Conservation (phyloP, 2,329 filamentous ascomycete species). For the Pseudogymnoascus sp. region DNA sequence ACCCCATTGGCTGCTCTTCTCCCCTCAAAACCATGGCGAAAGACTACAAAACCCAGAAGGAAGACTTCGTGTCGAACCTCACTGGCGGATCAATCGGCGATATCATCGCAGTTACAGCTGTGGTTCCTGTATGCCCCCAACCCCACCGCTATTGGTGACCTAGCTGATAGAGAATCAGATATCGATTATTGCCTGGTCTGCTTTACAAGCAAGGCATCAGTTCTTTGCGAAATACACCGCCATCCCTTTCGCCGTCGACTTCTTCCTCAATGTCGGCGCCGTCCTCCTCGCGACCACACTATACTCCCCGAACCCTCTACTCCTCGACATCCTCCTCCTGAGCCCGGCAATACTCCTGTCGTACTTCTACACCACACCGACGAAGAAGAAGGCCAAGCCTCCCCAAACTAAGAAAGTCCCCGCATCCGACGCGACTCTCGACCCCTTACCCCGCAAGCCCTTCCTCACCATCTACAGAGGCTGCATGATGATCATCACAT, state of each 20-base stretch:
- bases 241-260: slow-evolving; percentile 67
- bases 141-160: not conserved
- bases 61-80: slow-evolving; percentile 89
- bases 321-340: slow-evolving; percentile 68
- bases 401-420: slow-evolving; percentile 38
- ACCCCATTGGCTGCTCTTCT: not conserved
- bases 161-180: slow-evolving; percentile 46
- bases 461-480: slow-evolving; percentile 90
- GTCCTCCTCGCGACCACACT: slow-evolving; percentile 80
- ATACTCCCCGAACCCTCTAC: slow-evolving; percentile 66
- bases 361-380: slow-evolving; percentile 49
- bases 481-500: slow-evolving; percentile 84
- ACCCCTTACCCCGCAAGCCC: slow-evolving; percentile 69
- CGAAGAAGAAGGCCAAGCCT: slow-evolving; percentile 43
- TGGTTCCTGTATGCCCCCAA: slow-evolving; percentile 64
- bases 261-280: slow-evolving; percentile 75
- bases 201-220: slow-evolving; percentile 71
- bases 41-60: slow-evolving; percentile 85
- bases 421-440: slow-evolving; percentile 28
- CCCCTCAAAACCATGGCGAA: slow-evolving; percentile 27
- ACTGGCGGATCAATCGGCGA: slow-evolving; percentile 76
- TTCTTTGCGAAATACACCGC: slow-evolving; percentile 73
- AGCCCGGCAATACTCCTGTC: slow-evolving; percentile 49
- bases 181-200: slow-evolving; percentile 78
- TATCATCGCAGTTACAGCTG: slow-evolving; percentile 77